Evolutionary conservation across 768 basidiomycete genomes (phyloP).

Genomic region (Hortiboletus campestris): DNA sequence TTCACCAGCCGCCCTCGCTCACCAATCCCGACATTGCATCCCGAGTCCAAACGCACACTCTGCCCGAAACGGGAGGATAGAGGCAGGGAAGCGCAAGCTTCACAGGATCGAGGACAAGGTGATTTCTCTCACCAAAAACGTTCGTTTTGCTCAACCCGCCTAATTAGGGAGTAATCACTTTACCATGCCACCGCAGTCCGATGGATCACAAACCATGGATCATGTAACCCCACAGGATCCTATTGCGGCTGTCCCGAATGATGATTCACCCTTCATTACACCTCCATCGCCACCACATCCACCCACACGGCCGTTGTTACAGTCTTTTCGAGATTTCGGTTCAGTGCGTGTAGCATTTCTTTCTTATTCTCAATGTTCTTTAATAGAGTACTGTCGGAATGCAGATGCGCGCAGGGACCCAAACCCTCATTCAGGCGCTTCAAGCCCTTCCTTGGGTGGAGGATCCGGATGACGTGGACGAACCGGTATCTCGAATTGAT

Average conservation of each 20-base stretch:
- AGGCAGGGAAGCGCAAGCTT: conserved; percentile 37
- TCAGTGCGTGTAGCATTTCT: conserved; percentile 50
- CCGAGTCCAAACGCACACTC: conserved; percentile 51
- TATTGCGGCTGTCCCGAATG: conserved; percentile 24
- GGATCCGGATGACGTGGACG: conserved; percentile 68
- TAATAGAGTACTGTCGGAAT: conserved; percentile 5
- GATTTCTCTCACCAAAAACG: conserved; percentile 27
- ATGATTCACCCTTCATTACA: conserved; percentile 68
- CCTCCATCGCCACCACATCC: conserved; percentile 63
- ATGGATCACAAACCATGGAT: conserved; percentile 6
- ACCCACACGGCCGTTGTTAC: conserved; percentile 44
- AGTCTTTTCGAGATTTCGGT: conserved; percentile 62
- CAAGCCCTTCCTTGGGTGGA: conserved; percentile 82
- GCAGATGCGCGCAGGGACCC: conserved; percentile 85
- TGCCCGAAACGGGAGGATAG: conserved; percentile 54
- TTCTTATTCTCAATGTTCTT: background rate
- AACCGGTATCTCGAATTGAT: conserved; percentile 41
- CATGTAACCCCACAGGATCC: conserved; percentile 1
- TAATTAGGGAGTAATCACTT: conserved; percentile 5
- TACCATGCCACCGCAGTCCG: conserved; percentile 24
- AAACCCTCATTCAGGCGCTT: conserved; percentile 84
- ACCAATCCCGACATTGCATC: conserved; percentile 27
- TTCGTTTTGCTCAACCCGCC: conserved; percentile 6
- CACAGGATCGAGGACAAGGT: conserved; percentile 31
- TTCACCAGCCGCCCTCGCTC: conserved; percentile 41